Conservation (phyloP, 1,284 basidiomycete species). For the Puccinia hordei region DNA sequence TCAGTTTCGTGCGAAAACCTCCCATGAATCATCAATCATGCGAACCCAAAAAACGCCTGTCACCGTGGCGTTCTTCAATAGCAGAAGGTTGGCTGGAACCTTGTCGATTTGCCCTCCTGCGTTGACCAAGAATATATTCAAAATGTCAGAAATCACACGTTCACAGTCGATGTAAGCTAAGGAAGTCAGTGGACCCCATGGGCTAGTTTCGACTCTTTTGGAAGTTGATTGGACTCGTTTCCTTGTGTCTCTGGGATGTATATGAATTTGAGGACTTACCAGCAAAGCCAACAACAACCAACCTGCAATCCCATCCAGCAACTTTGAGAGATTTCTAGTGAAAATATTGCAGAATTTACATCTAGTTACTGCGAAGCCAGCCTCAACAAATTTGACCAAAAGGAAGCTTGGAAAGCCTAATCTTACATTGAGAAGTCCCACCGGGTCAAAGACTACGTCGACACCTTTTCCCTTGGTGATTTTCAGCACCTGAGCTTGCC, state of each 20-base stretch:
- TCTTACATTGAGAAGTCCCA: constrained; percentile 68
- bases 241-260: neutral
- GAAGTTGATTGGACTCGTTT: neutral
- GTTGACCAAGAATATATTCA: neutral
- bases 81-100: constrained; percentile 38
- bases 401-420: neutral
- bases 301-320: constrained; percentile 89
- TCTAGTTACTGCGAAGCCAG: neutral
- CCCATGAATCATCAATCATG: neutral
- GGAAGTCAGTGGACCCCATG: neutral
- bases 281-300: constrained; percentile 81
- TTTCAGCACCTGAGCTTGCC: constrained; percentile 64
- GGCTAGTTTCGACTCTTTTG: neutral
- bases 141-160: neutral
- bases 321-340: constrained; percentile 70
- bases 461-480: constrained; percentile 78
- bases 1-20: neutral
- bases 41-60: constrained; percentile 43
- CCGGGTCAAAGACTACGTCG: constrained; percentile 77
- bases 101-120: constrained; percentile 48
- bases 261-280: constrained; percentile 59
- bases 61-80: constrained; percentile 27
- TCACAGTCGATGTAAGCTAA: neutral
- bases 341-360: neutral
- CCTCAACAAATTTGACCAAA: neutral